phyloP scores from a whole-genome alignment of 192 early-diverging fungal species.

The Coemansia sp. region DNA sequence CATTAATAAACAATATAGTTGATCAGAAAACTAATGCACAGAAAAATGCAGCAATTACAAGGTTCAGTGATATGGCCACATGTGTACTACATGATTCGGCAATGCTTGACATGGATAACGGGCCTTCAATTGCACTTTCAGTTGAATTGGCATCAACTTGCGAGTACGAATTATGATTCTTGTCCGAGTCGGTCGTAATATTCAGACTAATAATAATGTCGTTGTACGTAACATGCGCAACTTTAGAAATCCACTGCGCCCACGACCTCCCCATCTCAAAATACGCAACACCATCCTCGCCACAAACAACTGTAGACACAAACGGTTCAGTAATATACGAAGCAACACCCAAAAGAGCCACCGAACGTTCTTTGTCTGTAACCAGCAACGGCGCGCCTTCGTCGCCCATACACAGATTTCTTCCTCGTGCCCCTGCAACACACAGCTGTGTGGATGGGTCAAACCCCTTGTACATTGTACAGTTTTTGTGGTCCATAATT shows the following conservation, averaged over 20 bases:
- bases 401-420: constrained; percentile 18
- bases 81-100: not conserved
- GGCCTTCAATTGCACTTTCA: not conserved
- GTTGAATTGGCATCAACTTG: not conserved
- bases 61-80: not conserved
- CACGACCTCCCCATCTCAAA: constrained; percentile 21
- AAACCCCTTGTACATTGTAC: constrained; percentile 10
- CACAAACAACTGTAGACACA: not conserved
- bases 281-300: constrained; percentile 1
- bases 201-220: constrained; percentile 9
- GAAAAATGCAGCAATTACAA: not conserved
- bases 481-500: not conserved
- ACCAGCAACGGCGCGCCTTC: constrained; percentile 33
- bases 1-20: too few relatives aligned
- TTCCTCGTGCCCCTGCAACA: not conserved
- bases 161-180: not conserved
- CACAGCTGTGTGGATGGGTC: constrained; percentile 25
- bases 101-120: not conserved
- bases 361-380: not conserved
- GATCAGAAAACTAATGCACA: not conserved
- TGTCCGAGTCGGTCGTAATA: constrained; percentile 1
- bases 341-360: constrained; percentile 21
- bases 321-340: constrained; percentile 12
- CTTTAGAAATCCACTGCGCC: constrained; percentile 24
- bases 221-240: constrained; percentile 3